phyloP scores from a whole-genome alignment of 768 basidiomycete species.

The Hysterangium stoloniferum region DNA sequence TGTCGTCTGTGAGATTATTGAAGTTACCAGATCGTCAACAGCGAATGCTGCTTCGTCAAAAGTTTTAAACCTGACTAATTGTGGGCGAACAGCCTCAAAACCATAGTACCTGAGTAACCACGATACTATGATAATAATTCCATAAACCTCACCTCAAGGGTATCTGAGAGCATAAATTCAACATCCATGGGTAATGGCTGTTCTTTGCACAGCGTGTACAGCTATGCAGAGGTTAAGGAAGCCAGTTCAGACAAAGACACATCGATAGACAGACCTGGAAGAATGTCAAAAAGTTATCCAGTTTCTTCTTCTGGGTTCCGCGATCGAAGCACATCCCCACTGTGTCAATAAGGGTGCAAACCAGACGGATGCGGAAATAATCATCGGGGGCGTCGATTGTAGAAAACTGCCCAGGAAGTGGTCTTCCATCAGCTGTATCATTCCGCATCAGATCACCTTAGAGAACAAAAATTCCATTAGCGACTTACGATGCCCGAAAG shows the following conservation, averaged over 20 bases:
- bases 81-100: slow-evolving; percentile 77
- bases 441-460: slow-evolving; percentile 11
- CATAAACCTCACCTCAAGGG: slow-evolving; percentile 61
- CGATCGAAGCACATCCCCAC: slow-evolving; percentile 98
- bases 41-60: slow-evolving; percentile 80
- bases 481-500: slow-evolving; percentile 89
- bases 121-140: background rate
- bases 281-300: slow-evolving; percentile 87
- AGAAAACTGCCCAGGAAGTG: slow-evolving; percentile 66
- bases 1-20: background rate
- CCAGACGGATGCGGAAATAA: slow-evolving; percentile 87
- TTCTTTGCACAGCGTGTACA: slow-evolving; percentile 87
- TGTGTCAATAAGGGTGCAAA: slow-evolving; percentile 89
- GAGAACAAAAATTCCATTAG: slow-evolving; percentile 4
- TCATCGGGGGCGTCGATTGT: slow-evolving; percentile 90
- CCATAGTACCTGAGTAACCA: slow-evolving; percentile 6
- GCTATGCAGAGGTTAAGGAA: slow-evolving; percentile 30
- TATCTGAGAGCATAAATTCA: slow-evolving; percentile 94
- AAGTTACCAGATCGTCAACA: slow-evolving; percentile 69
- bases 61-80: slow-evolving; percentile 57
- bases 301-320: slow-evolving; percentile 84
- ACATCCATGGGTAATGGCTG: slow-evolving; percentile 95
- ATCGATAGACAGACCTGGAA: slow-evolving; percentile 67
- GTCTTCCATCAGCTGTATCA: slow-evolving; percentile 74
- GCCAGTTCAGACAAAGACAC: background rate